Evolutionary conservation across 1,284 basidiomycete species (phyloP), one percentile per base, ranked within the genome.

Genomic region (Cutaneotrichosporon mucoides): DNA sequence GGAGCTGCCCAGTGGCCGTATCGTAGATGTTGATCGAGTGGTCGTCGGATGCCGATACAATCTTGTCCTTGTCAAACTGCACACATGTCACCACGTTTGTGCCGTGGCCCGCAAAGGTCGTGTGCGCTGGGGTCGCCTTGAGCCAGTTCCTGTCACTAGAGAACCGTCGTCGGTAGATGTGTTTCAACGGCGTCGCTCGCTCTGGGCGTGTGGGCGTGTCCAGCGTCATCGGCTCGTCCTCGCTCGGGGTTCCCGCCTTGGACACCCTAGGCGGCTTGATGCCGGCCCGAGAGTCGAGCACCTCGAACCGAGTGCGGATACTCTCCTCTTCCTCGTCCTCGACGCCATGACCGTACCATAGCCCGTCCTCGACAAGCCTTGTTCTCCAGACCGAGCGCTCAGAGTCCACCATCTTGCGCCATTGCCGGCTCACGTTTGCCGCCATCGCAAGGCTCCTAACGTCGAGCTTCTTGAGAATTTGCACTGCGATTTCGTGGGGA

Each of bases 21-120:
- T 87, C 88, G 76, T 94, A 95, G 49, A 96, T 86, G 73, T 93
- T 89, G 69, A 97, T 95, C 4, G 90, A 90, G 71, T 94, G 90
- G 55, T 78, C 76, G 59, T 78, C 77, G 4, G 74, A 76, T 8
- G 93, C 93, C 5, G 90, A 92, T 68, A 97, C 92, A 76, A 97
- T 91, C 68, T 93, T 90, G 48, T 89, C 89, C 66, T 86, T 86
- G 53, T 93, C 94, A 80, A 97, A 92, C 70, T 96, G 85, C 52
- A 96, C 84, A 76, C 92, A 95, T 37, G 93, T 97, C 66, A 97
- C 91, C 58, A 96, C 93, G 45, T 88, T 88, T 46, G 86, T 86
- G 1, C 91, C 91, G 67, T 93, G 90, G 6, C 92, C 92, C 5
- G 87, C 82, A 79, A 96, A 93, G 4, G 86, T 86, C 55, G 87